Conservation (phyloP, 2,329 filamentous ascomycete genomes). For the Nigrospora oryzae region DNA sequence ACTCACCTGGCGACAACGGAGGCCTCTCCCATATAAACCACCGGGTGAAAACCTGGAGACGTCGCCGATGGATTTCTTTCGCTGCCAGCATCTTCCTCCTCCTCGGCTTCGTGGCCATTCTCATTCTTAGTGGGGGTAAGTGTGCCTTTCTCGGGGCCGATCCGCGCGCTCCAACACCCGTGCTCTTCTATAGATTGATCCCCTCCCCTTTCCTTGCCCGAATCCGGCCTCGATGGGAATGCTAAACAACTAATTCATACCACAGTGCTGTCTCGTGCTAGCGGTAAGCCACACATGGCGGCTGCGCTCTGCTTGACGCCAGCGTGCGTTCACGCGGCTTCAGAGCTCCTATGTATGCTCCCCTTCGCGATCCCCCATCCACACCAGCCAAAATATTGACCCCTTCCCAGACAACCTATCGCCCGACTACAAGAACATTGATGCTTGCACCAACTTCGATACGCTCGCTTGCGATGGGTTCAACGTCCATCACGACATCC, state of each 20-base stretch:
- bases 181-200: no score
- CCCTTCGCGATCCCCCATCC: not conserved
- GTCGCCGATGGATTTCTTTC: constrained; percentile 21
- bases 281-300: constrained; percentile 8
- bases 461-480: constrained; percentile 61
- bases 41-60: constrained; percentile 13
- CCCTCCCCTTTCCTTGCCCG: not conserved
- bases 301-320: constrained; percentile 42
- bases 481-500: constrained; percentile 54
- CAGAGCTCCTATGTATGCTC: constrained; percentile 42
- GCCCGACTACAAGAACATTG: constrained; percentile 51
- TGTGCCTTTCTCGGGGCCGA: not conserved
- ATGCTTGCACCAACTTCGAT: constrained; percentile 64
- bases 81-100: constrained; percentile 17
- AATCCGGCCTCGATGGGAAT: not conserved
- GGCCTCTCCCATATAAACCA: constrained; percentile 6
- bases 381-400: constrained; percentile 3
- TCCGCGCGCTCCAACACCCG: no score
- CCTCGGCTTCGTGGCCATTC: constrained; percentile 17
- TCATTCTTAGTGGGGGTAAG: constrained; percentile 19
- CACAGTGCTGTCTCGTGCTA: constrained; percentile 10
- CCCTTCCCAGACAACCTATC: constrained; percentile 40
- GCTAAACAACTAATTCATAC: not conserved
- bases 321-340: constrained; percentile 55
- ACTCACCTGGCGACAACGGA: not conserved